Evolutionary conservation across 2,329 filamentous ascomycete species (phyloP), one percentile per base, ranked within the genome.

Genomic region (Aspergillus aculeatinus): DNA sequence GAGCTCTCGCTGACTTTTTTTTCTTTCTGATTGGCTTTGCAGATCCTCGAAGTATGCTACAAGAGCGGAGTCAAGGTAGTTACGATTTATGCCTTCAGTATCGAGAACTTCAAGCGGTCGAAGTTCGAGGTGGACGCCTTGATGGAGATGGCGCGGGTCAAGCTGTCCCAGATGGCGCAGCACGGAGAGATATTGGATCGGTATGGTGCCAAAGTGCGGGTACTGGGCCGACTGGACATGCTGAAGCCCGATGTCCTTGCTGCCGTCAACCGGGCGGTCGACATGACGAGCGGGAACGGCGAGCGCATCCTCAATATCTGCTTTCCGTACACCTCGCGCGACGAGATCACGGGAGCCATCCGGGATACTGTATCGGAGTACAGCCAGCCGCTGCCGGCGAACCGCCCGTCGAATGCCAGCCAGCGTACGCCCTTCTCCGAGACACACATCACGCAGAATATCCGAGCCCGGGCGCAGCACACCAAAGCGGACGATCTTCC

Each of bases 11-110:
- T 48, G 11, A 33, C 54, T 52, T 33, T 14, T 35, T 11, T 11
- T 59, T 21, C 19, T 44, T 7, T 16, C 16, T 14, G 10, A 1
- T 23, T 23, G 23, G 23, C 25, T 42, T 9, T 51, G 27, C 67
- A 91, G 89, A 92, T 98, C 56, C 87, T 99, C 61, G 95, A 99
- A 77, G 91, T 99, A 58, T 98, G 95, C 83, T 99, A 98, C 82
- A 97, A 96, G 75, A 92, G 90, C 60, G 95, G 95, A 57, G 94
- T 99, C 64, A 94, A 95, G 76, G 92, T 96, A 9, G 94, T 99
- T 44, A 98, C 95, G 4, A 92, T 99, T 64, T 99, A 98, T 76
- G 95, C 95, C 16, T 99, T 99, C 79, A 96, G 92, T 73, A 97
- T 99, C 71, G 95, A 99, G 78, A 99, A 99, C 80, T 99, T 96